A percentile compares a stretch with the other conserved stretches of the same genome.
Conservation (phyloP, 331 rosid species). For the Rhamnella rubrinervis region DNA sequence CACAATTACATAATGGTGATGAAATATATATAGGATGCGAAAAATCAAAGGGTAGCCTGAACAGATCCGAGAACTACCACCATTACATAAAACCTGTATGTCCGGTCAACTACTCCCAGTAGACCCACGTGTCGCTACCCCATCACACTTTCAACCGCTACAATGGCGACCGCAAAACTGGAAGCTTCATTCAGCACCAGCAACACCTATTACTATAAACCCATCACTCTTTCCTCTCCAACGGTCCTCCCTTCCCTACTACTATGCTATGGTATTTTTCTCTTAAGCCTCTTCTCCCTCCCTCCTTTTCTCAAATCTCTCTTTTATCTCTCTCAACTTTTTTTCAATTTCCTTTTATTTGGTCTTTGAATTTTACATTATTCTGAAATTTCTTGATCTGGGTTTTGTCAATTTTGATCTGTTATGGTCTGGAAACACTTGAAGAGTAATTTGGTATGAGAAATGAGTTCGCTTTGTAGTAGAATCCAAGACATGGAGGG, state of each 20-base stretch:
- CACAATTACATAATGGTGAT: background rate
- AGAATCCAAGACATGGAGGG: background rate
- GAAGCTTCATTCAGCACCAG: conserved; percentile 39
- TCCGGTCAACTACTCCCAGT: background rate
- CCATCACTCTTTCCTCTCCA: conserved; percentile 29
- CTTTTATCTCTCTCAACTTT: no score
- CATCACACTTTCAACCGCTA: conserved; percentile 37
- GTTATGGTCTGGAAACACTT: conserved; percentile 9
- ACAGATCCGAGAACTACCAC: conserved; percentile 18
- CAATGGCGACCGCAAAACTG: conserved; percentile 56
- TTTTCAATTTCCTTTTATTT: conserved; percentile 20
- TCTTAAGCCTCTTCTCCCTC: background rate
- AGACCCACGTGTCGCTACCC: conserved; percentile 39
- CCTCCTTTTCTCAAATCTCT: background rate
- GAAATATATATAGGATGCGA: background rate
- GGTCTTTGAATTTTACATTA: conserved; percentile 20
- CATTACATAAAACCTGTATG: conserved; percentile 14
- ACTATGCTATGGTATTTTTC: conserved; percentile 12
- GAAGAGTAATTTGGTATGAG: conserved; percentile 3
- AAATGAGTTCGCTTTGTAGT: conserved; percentile 27
- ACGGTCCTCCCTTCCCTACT: conserved; percentile 40
- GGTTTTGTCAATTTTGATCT: conserved; percentile 15
- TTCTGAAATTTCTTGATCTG: conserved; percentile 16
- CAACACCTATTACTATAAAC: background rate
- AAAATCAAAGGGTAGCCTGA: conserved; percentile 5